These are phyloP conservation scores for Gossypioides kirkii DNA, from an alignment of 345 rosid species.

Conservation along the genomic window DNA sequence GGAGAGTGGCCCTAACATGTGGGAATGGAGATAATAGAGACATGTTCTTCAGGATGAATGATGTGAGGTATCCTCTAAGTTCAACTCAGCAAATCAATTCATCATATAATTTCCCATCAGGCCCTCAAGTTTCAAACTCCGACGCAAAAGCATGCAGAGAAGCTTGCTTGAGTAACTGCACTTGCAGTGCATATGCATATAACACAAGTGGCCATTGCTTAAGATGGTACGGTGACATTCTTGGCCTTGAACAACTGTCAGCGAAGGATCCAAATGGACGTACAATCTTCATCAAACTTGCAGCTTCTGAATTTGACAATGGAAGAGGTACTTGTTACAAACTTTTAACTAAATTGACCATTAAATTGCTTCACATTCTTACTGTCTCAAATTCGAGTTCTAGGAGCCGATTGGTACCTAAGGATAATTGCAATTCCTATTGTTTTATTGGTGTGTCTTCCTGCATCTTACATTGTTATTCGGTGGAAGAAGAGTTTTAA, in stretches of 20 bases:
- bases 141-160: neutral
- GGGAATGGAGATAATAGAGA: conserved; percentile 14
- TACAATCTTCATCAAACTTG: conserved; percentile 15
- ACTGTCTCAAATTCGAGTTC: neutral
- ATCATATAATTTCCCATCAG: neutral
- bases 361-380: neutral
- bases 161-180: conserved; percentile 15
- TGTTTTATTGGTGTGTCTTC: neutral
- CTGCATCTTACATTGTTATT: conserved; percentile 1
- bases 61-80: conserved; percentile 1
- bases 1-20: conserved; percentile 27
- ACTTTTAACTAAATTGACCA: neutral
- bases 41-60: conserved; percentile 12
- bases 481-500: conserved; percentile 3
- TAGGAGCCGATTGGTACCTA: neutral
- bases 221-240: neutral
- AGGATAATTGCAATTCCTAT: conserved; percentile 9
- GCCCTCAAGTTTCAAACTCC: neutral
- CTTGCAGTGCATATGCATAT: conserved; percentile 17
- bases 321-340: neutral
- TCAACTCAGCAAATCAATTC: neutral
- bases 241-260: neutral
- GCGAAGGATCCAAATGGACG: neutral
- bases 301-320: conserved; percentile 13
- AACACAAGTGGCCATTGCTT: conserved; percentile 8